phyloP scores from a whole-genome alignment of 495 filamentous ascomycete genomes.

The Thermochaetoides thermophila region DNA sequence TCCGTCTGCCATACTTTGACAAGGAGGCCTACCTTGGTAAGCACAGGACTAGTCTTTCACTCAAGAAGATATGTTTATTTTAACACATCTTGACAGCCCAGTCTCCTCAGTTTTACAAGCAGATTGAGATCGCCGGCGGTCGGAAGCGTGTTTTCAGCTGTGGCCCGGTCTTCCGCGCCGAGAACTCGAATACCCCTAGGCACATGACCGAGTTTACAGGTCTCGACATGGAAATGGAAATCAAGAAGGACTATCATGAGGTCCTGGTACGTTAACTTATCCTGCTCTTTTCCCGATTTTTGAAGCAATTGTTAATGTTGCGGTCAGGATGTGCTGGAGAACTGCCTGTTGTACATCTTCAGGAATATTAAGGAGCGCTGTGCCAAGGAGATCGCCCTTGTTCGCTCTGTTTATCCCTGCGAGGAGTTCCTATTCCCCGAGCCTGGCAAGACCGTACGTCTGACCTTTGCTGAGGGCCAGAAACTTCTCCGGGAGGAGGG shows the following conservation, averaged over 20 bases:
- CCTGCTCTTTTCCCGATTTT: not conserved
- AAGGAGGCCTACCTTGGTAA: constrained; percentile 63
- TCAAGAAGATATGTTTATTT: too few relatives aligned
- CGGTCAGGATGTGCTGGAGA: constrained; percentile 48
- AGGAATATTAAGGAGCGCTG: constrained; percentile 37
- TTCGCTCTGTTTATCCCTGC: constrained; percentile 46
- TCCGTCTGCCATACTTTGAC: constrained; percentile 84
- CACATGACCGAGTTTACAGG: constrained; percentile 97
- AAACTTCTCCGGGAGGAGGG: constrained; percentile 66
- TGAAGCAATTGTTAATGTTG: not conserved
- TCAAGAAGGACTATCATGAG: constrained; percentile 77
- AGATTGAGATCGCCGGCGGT: constrained; percentile 88
- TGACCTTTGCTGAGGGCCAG: constrained; percentile 78
- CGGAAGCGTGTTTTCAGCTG: constrained; percentile 81
- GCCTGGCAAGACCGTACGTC: constrained; percentile 60
- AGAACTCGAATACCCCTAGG: constrained; percentile 90
- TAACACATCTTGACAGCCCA: constrained; percentile 6
- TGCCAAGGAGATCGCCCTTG: constrained; percentile 52
- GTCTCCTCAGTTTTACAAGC: constrained; percentile 84
- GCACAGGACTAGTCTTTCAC: too few relatives aligned
- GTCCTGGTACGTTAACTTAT: constrained; percentile 33
- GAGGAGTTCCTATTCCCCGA: constrained; percentile 39
- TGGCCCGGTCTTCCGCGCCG: constrained; percentile 81
- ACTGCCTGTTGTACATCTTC: constrained; percentile 82
- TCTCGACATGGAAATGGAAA: constrained; percentile 96